Evolutionary conservation across 1,139 yeast genomes (phyloP).

Genomic region (Protomyces lactucae-debilis): DNA sequence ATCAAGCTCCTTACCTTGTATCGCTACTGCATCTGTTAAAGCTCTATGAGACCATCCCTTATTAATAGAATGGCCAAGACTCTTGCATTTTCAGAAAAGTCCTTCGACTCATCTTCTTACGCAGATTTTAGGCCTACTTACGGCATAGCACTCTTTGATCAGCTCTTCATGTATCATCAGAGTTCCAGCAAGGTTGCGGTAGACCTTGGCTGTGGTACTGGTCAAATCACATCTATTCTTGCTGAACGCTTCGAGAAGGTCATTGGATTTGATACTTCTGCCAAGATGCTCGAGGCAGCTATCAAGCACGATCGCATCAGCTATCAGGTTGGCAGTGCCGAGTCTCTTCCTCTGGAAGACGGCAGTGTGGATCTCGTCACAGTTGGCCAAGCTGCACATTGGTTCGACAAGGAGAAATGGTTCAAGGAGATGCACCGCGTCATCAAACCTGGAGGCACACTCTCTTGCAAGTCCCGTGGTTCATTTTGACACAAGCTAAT

Average conservation of each 20-base stretch:
- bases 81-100: constrained; percentile 51
- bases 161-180: constrained; percentile 45
- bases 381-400: constrained; percentile 74
- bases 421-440: constrained; percentile 49
- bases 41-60: background rate
- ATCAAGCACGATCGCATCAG: constrained; percentile 35
- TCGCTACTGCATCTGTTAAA: too few species aligned
- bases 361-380: constrained; percentile 56
- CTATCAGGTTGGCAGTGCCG: constrained; percentile 31
- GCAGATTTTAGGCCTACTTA: constrained; percentile 62
- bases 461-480: constrained; percentile 44
- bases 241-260: constrained; percentile 46
- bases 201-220: constrained; percentile 85
- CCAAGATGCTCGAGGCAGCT: constrained; percentile 57
- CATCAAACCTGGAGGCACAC: constrained; percentile 56
- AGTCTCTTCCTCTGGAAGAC: constrained; percentile 28
- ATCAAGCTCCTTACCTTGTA: too few species aligned
- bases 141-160: constrained; percentile 51
- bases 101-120: constrained; percentile 58
- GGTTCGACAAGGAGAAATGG: constrained; percentile 60
- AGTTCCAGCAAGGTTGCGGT: constrained; percentile 44
- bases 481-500: background rate
- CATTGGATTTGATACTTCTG: constrained; percentile 64
- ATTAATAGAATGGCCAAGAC: background rate
- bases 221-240: constrained; percentile 63